Evolutionary conservation across 2,329 filamentous ascomycete species (phyloP).

Genomic region (Hymenoscyphus infarciens): DNA sequence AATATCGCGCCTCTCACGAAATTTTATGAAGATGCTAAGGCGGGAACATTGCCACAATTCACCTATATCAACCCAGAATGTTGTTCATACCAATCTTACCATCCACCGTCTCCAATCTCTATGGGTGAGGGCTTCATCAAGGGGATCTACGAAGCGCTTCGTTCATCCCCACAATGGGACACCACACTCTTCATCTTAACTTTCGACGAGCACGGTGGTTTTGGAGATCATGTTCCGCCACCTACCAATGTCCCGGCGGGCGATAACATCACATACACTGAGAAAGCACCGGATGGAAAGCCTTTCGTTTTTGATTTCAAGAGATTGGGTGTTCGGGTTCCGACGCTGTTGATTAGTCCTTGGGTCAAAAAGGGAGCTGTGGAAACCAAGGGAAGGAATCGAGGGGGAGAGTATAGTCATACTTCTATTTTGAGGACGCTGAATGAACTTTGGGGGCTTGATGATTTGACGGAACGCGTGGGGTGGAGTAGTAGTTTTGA

Average conservation of each 20-base stretch:
- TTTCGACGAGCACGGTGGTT: conserved; percentile 47
- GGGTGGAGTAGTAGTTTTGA: conserved; percentile 28
- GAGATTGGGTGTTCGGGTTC: conserved; percentile 43
- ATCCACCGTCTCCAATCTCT: conserved; percentile 43
- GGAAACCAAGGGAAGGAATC: conserved; percentile 39
- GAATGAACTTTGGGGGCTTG: conserved; percentile 40
- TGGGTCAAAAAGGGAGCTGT: conserved; percentile 42
- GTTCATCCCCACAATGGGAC: conserved; percentile 44
- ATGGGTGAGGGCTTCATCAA: conserved; percentile 45
- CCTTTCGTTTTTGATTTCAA: conserved; percentile 40
- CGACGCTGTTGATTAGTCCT: conserved; percentile 42
- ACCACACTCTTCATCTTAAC: conserved; percentile 45
- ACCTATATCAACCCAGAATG: conserved; percentile 50
- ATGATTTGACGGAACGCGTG: conserved; percentile 27
- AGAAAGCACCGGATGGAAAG: conserved; percentile 36
- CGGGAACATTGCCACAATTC: conserved; percentile 43
- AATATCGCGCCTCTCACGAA: conserved; percentile 38
- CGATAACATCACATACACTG: conserved; percentile 38
- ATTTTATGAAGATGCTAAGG: conserved; percentile 44
- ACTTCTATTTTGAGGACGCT: conserved; percentile 43
- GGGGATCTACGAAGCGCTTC: conserved; percentile 44
- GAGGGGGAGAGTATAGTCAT: conserved; percentile 42
- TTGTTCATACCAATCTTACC: conserved; percentile 47
- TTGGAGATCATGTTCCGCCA: conserved; percentile 45
- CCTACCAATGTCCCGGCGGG: conserved; percentile 40